A percentile compares a stretch with the other conserved stretches of the same genome.
Conservation (phyloP, 1,284 basidiomycete species). For the Malassezia globosa region DNA sequence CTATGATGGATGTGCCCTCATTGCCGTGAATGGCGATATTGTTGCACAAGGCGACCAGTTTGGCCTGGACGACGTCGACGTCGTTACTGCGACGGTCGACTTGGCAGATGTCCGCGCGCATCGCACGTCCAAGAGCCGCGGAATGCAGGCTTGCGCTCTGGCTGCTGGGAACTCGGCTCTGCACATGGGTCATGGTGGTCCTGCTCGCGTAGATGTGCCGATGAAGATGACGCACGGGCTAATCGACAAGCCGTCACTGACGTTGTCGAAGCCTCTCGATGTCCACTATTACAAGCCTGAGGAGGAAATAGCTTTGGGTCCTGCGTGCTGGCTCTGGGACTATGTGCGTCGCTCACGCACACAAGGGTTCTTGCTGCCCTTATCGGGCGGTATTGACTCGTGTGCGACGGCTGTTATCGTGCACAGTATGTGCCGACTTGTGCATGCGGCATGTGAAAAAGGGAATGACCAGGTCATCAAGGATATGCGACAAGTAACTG, state of each 20-base stretch:
- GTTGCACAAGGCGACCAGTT: conserved; percentile 94
- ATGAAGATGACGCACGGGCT: conserved; percentile 47
- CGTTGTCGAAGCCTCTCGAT: background rate
- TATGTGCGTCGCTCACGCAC: conserved; percentile 85
- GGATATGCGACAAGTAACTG: conserved; percentile 78
- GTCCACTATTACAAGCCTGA: conserved; percentile 54
- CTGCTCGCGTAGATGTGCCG: conserved; percentile 54
- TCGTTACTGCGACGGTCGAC: conserved; percentile 86
- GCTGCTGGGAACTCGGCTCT: conserved; percentile 2
- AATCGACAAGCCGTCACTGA: background rate
- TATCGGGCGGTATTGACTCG: conserved; percentile 95
- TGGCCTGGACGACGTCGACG: conserved; percentile 86
- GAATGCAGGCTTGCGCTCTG: conserved; percentile 67
- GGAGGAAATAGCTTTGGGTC: conserved; percentile 96
- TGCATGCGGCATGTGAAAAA: conserved; percentile 59
- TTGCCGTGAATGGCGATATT: conserved; percentile 82
- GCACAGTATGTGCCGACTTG: conserved; percentile 87
- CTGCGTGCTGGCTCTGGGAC: conserved; percentile 99
- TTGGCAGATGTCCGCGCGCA: conserved; percentile 86
- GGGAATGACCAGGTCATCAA: conserved; percentile 69
- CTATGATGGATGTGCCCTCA: conserved; percentile 93
- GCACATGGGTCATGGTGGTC: conserved; percentile 48
- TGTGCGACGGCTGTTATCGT: conserved; percentile 93
- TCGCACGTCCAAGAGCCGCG: conserved; percentile 62
- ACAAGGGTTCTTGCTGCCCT: conserved; percentile 88